Base-by-base conservation (phyloP, 176 grass and related monocot species). In the Alloteropsis semialata region DNA sequence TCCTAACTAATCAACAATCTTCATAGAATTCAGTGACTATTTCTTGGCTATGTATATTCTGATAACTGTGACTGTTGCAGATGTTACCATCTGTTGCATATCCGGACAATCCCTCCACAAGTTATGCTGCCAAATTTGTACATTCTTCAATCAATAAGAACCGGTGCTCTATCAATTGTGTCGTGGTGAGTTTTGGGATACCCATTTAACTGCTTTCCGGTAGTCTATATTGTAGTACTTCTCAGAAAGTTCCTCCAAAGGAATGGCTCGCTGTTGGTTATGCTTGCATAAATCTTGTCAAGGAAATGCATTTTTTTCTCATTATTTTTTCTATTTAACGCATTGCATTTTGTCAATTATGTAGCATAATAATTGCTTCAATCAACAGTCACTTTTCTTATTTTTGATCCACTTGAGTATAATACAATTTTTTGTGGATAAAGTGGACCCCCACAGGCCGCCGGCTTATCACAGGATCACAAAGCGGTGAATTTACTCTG, bases 81-180 rank as follows among this genome's bases (percentile, higher is more conserved):
- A 96, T 99, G 82, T 79, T 99, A 78, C 96, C 96, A 11, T 88
- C 91, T 68, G 93, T 89, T 59, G 96, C 96, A 46, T 93, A 96
- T 86, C 86, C 93, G 22, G 93, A 99, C 44, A 99, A 96, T 67
- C 91, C 96, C 15, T 99, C 96, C 8, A 92, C 91, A 88, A 99
- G 96, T 87, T 96, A 90, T 93, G 80, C 96, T 69, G 89, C 91
- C 81, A 99, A 99, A 92, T 99, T 99, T 84, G 96, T 99, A 36
- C 96, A 99, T 87, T 94, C 92, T 44, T 99, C 96, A 42, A 99
- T 94, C 70, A 99, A 99, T 57, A 99, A 99, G 89, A 99, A 99
- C 78, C 87, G 92, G 45, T 99, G 96, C 84, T 93, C 96, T 73
- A 99, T 99, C 75, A 99, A 99, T 82, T 84, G 91, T 13, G 96